Base-by-base conservation (phyloP, 164 flowering plant genomes). In the Sedum album region DNA sequence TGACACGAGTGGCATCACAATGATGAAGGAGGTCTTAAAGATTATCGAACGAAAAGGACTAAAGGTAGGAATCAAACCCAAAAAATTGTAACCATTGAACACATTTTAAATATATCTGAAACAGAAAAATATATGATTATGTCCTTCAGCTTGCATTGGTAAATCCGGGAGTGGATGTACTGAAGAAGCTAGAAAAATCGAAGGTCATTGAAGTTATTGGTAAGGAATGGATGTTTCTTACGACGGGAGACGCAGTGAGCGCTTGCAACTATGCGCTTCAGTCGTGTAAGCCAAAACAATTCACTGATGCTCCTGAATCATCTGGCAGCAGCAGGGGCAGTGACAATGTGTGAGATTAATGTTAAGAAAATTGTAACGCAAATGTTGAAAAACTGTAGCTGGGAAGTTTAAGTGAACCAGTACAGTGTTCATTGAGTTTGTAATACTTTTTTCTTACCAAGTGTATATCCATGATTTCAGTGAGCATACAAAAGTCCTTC, bases 1-100 rank as follows among this genome's bases (percentile, higher is more conserved):
- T 20, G 93, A 88, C 67, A 86, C 90, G 0, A 86, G 93, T 67
- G 93, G 93, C 7, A 77, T 88, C 31, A 83, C 83, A 83, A 84
- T 88, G 93, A 68, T 88, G 23, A 87, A 82, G n/a, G 93, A 86
- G 76, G 70, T 83, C 6, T 79, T 77, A 74, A 86, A 82, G 79
- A 74, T 31, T 14, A 8, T 74, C 0, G 85, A 88, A 0, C 77
- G 85, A 76, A 84, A 84, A 66, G 88, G 71, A 33, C 78, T 88
- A 60, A 78, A 80, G 89, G 92, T 87, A 80, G 89, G 92, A 85
- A 35, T 35, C 38, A 7, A 7, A 35, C 38, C 38, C n/a, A n/a
- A n/a, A n/a, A n/a, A n/a, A n/a, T n/a, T n/a, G n/a, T n/a, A n/a
- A n/a, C n/a, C n/a, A n/a, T n/a, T n/a, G n/a, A n/a, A n/a, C n/a